Base-by-base conservation (phyloP, 2,329 filamentous ascomycete species). In the Furcasterigmium sp. region DNA sequence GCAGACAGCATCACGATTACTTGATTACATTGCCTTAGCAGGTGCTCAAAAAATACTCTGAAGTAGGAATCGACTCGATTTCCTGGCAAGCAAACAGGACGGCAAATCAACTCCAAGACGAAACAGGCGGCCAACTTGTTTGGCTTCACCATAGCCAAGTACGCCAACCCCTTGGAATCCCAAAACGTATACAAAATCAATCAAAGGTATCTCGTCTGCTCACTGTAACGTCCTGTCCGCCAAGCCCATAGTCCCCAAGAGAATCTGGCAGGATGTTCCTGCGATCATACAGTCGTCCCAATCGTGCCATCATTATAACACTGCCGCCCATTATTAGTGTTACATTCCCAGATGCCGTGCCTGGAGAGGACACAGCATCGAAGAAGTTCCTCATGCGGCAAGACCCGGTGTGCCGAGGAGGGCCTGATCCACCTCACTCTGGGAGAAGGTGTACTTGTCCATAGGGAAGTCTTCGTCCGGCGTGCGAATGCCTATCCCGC, bases 401-500 rank as follows among this genome's bases (percentile, higher is more conserved):
- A 35, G 15, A 17, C 32, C 41, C 39, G 29, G 41, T 44, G 44
- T 44, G 23, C 35, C 46, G 40, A 59, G 64, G 48, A 68, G 52
- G 23, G 50, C 53, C 42, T 67, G 59, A 20, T 55, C 57, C 30
- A 46, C 48, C 25, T 68, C 63, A 20, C 57, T 47, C 29, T 59
- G 60, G 11, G 64, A 53, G 46, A 72, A 75, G 9, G 69, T 66
- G 55, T 75, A 83, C 55, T 83, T 83, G 41, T 78, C 75, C 58
- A 79, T 72, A 1, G 73, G 68, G 37, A 80, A 80, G 20, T 84
- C 80, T 43, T 84, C 80, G 42, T 84, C 81, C 1, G 80, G 80
- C 5, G 80, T 83, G 40, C 79, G 68, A 53, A 89, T 83, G 23
- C 83, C 83, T 47, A 89, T 89, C 2, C 84, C 85, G 54, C 85